phyloP scores from a whole-genome alignment of 1,284 basidiomycete genomes.

The Fomitiporia mediterranea region DNA sequence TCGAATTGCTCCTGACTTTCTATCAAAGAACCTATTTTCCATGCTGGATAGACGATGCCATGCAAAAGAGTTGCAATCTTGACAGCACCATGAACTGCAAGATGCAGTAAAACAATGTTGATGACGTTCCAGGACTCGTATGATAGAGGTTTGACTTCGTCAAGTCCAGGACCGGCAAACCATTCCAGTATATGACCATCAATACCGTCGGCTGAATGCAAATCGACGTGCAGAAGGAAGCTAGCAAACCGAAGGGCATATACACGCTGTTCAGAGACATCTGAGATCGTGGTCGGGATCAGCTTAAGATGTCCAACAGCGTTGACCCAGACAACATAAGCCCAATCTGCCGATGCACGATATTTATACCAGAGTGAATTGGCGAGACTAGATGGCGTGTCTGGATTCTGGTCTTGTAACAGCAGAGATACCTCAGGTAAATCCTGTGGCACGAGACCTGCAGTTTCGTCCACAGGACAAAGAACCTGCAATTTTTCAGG shows the following conservation, averaged over 20 bases:
- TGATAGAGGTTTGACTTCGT: slow-evolving; percentile 52
- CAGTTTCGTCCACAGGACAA: slow-evolving; percentile 40
- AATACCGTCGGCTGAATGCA: slow-evolving; percentile 65
- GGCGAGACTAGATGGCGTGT: slow-evolving; percentile 64
- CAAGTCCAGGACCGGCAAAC: slow-evolving; percentile 60
- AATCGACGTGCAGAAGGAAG: slow-evolving; percentile 68
- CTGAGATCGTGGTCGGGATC: slow-evolving; percentile 50
- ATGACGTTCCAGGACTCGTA: slow-evolving; percentile 63
- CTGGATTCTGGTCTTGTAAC: slow-evolving; percentile 48
- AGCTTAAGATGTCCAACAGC: slow-evolving; percentile 65
- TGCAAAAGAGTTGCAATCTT: slow-evolving; percentile 64
- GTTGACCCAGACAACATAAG: slow-evolving; percentile 76
- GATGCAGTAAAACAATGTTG: slow-evolving; percentile 54
- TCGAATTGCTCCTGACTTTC: slow-evolving; percentile 35
- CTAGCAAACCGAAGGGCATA: slow-evolving; percentile 60
- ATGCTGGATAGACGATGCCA: slow-evolving; percentile 71
- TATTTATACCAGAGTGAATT: slow-evolving; percentile 78
- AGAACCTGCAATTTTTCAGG: slow-evolving; percentile 34
- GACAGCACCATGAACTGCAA: slow-evolving; percentile 63
- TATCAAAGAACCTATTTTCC: slow-evolving; percentile 48
- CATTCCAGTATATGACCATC: slow-evolving; percentile 63
- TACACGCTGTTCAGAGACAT: slow-evolving; percentile 39
- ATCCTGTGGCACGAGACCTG: slow-evolving; percentile 49
- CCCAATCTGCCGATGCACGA: slow-evolving; percentile 64
- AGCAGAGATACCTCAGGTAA: slow-evolving; percentile 66